Evolutionary conservation across 805 yeast genomes (phyloP).

Genomic region (Saccharomyces eubayanus): DNA sequence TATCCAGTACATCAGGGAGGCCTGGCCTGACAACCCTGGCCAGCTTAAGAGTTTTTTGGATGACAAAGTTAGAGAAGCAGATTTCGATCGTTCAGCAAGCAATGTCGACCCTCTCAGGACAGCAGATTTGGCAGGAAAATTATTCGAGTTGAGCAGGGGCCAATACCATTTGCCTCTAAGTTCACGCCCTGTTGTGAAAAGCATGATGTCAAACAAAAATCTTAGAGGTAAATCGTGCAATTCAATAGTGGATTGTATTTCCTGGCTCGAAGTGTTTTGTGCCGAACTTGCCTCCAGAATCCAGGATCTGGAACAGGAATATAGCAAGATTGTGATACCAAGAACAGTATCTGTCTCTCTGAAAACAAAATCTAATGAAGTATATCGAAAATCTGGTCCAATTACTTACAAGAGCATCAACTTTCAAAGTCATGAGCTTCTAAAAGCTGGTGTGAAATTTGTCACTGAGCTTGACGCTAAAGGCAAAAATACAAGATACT

Average conservation of each 20-base stretch:
- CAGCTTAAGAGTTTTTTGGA: constrained; percentile 19
- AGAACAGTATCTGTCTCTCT: constrained; percentile 38
- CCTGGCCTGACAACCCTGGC: constrained; percentile 36
- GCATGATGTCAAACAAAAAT: constrained; percentile 86
- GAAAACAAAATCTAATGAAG: constrained; percentile 20
- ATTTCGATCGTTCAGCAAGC: constrained; percentile 4
- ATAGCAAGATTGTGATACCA: constrained; percentile 35
- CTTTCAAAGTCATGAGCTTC: constrained; percentile 21
- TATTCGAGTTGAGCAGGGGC: constrained; percentile 64
- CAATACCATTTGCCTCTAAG: constrained; percentile 44
- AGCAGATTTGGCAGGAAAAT: constrained; percentile 40
- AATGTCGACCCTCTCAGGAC: constrained; percentile 36
- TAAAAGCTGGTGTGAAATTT: constrained; percentile 32
- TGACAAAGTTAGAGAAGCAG: constrained; percentile 5
- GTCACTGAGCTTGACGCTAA: constrained; percentile 34
- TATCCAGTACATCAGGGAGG: constrained; percentile 44
- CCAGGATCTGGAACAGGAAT: constrained; percentile 62
- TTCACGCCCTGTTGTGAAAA: constrained; percentile 55
- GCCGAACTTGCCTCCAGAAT: constrained; percentile 70
- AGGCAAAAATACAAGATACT: constrained; percentile 26
- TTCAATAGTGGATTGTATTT: constrained; percentile 46
- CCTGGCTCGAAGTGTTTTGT: constrained; percentile 77
- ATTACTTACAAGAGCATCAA: constrained; percentile 7
- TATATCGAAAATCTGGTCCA: constrained; percentile 19
- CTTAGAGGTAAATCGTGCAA: constrained; percentile 51